Conservation (phyloP, 768 basidiomycete genomes). For the Suillus alpinus region DNA sequence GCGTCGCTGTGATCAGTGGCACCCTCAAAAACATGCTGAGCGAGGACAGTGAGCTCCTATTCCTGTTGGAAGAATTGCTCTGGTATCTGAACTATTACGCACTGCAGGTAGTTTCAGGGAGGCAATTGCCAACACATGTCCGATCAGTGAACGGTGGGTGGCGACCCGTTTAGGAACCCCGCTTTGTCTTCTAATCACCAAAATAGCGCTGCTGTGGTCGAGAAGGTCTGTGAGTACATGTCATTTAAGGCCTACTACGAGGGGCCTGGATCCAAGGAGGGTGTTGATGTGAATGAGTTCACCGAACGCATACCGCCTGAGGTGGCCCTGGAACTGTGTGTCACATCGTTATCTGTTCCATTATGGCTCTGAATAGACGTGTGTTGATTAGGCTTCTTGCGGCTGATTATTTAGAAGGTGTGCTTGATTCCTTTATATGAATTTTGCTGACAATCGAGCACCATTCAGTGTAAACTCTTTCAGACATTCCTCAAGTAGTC, state of each 20-base stretch:
- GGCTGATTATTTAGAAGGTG: conserved; percentile 68
- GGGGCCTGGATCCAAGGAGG: conserved; percentile 66
- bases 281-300: conserved; percentile 74
- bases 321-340: conserved; percentile 84
- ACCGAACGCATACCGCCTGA: conserved; percentile 82
- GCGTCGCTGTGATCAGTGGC: conserved; percentile 73
- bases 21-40: conserved; percentile 82
- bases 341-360: neutral
- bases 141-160: conserved; percentile 66
- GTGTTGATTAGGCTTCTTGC: conserved; percentile 45
- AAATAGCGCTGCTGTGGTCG: conserved; percentile 64
- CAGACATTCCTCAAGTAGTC: neutral
- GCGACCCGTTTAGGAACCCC: neutral
- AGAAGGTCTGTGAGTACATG: conserved; percentile 90
- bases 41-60: conserved; percentile 51
- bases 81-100: conserved; percentile 7
- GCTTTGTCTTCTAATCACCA: neutral
- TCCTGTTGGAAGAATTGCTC: conserved; percentile 8
- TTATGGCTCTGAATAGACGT: neutral
- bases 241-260: conserved; percentile 80
- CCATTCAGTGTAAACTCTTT: neutral
- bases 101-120: conserved; percentile 69
- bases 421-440: conserved; percentile 12
- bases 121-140: conserved; percentile 66
- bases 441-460: neutral